Percentiles rank a stretch among this genome's conserved stretches.
Evolutionary conservation across 2,329 filamentous ascomycete species (phyloP).

Genomic region (Thelonectria discophora): DNA sequence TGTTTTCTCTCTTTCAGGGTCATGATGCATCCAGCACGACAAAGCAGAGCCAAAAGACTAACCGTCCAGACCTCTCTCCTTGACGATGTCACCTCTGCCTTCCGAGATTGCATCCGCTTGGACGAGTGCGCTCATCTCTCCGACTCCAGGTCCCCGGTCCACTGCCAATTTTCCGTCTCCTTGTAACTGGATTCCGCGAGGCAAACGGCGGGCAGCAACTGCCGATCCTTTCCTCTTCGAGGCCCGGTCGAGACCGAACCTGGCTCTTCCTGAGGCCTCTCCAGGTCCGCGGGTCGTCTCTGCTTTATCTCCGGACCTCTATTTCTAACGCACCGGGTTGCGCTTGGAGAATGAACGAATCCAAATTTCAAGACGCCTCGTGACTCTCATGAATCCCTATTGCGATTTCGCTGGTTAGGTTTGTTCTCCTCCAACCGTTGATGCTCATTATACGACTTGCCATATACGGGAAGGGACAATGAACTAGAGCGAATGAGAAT

Average conservation of each 20-base stretch:
- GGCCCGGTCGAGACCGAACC: conserved; percentile 5
- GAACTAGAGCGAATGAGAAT: neutral
- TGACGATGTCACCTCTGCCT: neutral
- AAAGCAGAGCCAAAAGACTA: neutral
- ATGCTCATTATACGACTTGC: no score
- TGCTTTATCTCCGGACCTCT: conserved; percentile 5
- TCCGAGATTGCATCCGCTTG: neutral
- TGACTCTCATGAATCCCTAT: no score
- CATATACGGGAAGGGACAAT: no score
- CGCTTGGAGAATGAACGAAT: neutral
- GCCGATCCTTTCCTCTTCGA: conserved; percentile 12
- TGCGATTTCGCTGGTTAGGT: neutral
- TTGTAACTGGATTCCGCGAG: neutral
- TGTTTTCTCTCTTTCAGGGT: neutral
- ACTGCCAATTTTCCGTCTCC: neutral
- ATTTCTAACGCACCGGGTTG: conserved; percentile 14
- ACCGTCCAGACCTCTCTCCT: no score
- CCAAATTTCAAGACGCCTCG: neutral
- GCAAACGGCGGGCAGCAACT: neutral
- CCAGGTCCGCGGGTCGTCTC: neutral
- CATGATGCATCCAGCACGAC: neutral
- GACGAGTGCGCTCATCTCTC: conserved; percentile 5
- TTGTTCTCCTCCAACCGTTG: no score
- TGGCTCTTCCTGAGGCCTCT: neutral
- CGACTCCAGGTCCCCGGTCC: conserved; percentile 8